Percentiles rank a stretch among this genome's conserved stretches.
Conservation (phyloP, 495 filamentous ascomycete genomes). For the Aspergillus taichungensis region DNA sequence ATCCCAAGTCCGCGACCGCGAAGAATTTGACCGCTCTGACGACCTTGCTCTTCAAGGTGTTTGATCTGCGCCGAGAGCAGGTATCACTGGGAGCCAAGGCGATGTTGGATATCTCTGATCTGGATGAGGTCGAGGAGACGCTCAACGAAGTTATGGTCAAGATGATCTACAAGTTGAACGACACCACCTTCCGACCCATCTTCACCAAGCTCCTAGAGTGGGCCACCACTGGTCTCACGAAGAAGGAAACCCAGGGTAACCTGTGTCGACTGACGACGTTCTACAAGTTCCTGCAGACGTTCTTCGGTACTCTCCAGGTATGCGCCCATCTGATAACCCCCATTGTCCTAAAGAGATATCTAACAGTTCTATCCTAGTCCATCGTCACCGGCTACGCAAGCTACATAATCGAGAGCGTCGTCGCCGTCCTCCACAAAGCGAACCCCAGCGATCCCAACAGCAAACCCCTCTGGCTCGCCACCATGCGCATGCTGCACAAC, state of each 20-base stretch:
- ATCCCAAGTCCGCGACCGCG: slow-evolving; percentile 62
- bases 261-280: slow-evolving; percentile 55
- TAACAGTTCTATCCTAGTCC: slow-evolving; percentile 39
- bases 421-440: slow-evolving; percentile 48
- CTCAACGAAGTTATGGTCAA: slow-evolving; percentile 63
- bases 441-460: slow-evolving; percentile 42
- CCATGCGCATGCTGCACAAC: slow-evolving; percentile 58
- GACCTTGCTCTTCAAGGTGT: slow-evolving; percentile 57
- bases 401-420: slow-evolving; percentile 68
- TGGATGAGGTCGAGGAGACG: slow-evolving; percentile 55
- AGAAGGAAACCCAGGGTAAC: slow-evolving; percentile 47
- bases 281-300: slow-evolving; percentile 67
- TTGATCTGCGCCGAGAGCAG: slow-evolving; percentile 62
- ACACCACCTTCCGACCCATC: slow-evolving; percentile 89
- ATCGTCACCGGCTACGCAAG: slow-evolving; percentile 86
- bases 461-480: slow-evolving; percentile 49
- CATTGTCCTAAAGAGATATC: neutral
- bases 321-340: slow-evolving; percentile 1
- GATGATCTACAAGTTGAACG: slow-evolving; percentile 94
- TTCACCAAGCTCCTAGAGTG: slow-evolving; percentile 78
- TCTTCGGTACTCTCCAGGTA: slow-evolving; percentile 77
- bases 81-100: slow-evolving; percentile 24
- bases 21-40: slow-evolving; percentile 61
- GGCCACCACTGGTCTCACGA: slow-evolving; percentile 49
- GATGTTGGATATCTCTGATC: slow-evolving; percentile 36